Conservation (phyloP, 2,329 filamentous ascomycete genomes). For the Curvularia eragrostidis region DNA sequence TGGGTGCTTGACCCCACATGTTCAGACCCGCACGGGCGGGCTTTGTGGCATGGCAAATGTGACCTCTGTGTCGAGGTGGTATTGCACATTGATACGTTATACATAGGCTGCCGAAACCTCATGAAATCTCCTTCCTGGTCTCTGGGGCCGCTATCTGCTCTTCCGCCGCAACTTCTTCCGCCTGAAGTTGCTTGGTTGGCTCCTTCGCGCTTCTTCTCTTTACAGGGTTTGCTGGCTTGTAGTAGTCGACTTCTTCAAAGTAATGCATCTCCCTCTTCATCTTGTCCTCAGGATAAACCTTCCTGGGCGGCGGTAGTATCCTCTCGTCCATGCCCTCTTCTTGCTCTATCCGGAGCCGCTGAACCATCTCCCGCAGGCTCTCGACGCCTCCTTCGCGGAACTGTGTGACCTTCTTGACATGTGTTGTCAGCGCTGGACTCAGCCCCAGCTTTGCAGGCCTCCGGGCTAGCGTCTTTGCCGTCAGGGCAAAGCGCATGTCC, state of each 20-base stretch:
- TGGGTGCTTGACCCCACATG: not conserved
- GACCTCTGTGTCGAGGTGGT: not conserved
- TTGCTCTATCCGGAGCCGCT: conserved; percentile 44
- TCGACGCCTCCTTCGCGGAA: conserved; percentile 72
- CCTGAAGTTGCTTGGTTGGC: not conserved
- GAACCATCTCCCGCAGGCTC: conserved; percentile 69
- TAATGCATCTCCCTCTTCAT: conserved; percentile 39
- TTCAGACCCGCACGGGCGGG: not conserved
- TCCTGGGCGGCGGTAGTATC: conserved; percentile 37
- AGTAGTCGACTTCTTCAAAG: conserved; percentile 33
- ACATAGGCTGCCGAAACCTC: conserved; percentile 9
- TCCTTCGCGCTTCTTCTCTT: conserved; percentile 6
- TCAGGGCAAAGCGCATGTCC: conserved; percentile 94
- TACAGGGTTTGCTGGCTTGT: conserved; percentile 31
- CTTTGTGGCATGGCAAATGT: not conserved
- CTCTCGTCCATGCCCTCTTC: conserved; percentile 36
- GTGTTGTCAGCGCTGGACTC: conserved; percentile 75
- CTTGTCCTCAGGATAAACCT: conserved; percentile 41
- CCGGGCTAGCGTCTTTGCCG: conserved; percentile 80
- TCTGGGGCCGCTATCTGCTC: conserved; percentile 1
- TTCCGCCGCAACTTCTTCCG: not conserved
- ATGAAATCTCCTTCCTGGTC: not conserved
- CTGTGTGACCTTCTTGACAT: conserved; percentile 82
- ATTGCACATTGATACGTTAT: conserved; percentile 16
- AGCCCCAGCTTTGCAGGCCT: conserved; percentile 62